Evolutionary conservation across 805 yeast species (phyloP).

Genomic region (Wickerhamiella hasegawae): DNA sequence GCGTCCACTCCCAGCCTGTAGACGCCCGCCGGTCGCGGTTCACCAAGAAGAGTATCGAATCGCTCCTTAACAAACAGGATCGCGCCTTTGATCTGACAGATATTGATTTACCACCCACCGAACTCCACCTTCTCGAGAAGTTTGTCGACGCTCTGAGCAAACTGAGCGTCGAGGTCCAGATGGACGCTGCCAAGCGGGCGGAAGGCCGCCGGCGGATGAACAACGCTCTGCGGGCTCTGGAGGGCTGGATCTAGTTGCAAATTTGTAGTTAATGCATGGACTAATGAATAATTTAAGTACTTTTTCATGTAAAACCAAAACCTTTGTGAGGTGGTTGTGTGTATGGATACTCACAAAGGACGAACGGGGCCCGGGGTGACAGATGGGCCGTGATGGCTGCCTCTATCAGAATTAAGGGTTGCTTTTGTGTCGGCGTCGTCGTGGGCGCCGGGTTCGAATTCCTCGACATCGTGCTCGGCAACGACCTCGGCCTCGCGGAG

Average conservation of each 20-base stretch:
- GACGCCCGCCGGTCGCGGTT: no score
- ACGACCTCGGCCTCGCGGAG: constrained; percentile 4
- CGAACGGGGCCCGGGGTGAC: no score
- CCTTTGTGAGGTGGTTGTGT: neutral
- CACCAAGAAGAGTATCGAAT: constrained; percentile 13
- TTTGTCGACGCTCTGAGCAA: constrained; percentile 73
- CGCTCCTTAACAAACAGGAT: no score
- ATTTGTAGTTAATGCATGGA: no score
- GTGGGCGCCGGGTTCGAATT: neutral
- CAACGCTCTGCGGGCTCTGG: constrained; percentile 70
- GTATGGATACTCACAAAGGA: neutral
- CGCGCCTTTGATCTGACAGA: constrained; percentile 46
- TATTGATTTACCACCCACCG: constrained; percentile 57
- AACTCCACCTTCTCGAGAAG: constrained; percentile 66
- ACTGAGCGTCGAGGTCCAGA: constrained; percentile 78
- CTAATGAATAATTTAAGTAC: no score
- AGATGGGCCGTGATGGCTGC: no score
- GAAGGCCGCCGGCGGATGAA: constrained; percentile 69
- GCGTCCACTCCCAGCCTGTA: no score
- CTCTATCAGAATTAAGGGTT: no score
- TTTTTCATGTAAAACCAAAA: no score
- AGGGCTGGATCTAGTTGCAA: constrained; percentile 47
- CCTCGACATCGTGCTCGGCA: constrained; percentile 1
- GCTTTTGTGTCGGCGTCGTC: neutral
- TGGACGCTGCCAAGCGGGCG: constrained; percentile 64